Evolutionary conservation across 495 filamentous ascomycete species (phyloP).

Genomic region (Jackrogersella minutella): DNA sequence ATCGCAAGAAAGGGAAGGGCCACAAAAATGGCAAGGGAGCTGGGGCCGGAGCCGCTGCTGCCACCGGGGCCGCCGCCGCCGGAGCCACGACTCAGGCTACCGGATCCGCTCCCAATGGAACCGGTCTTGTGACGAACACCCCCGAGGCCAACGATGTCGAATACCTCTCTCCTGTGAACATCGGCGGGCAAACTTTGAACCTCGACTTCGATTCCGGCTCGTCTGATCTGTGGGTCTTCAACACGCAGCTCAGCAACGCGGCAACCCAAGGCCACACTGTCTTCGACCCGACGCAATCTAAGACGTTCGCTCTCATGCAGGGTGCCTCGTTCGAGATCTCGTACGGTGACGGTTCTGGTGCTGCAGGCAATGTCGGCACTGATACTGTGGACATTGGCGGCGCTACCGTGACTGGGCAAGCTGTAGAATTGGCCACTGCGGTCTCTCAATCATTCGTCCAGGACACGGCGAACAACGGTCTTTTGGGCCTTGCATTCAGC

Average conservation of each 20-base stretch:
- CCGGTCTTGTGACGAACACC: slow-evolving; percentile 66
- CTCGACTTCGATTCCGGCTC: slow-evolving; percentile 88
- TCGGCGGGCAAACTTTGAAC: slow-evolving; percentile 77
- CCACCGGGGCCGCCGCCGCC: slow-evolving; percentile 16
- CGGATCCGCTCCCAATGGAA: slow-evolving; percentile 43
- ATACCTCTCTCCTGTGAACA: slow-evolving; percentile 73
- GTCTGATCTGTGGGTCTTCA: slow-evolving; percentile 87
- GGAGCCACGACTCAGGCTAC: slow-evolving; percentile 27
- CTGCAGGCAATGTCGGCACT: slow-evolving; percentile 71
- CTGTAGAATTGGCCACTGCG: slow-evolving; percentile 72
- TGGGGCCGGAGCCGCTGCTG: slow-evolving; percentile 18
- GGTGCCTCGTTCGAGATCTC: slow-evolving; percentile 67
- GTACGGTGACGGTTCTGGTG: slow-evolving; percentile 78
- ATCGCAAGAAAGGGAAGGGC: slow-evolving; percentile 30
- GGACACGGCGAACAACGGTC: slow-evolving; percentile 70
- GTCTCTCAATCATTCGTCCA: slow-evolving; percentile 71
- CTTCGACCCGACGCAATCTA: slow-evolving; percentile 69
- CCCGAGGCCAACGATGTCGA: slow-evolving; percentile 70
- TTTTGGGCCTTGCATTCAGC: slow-evolving; percentile 80
- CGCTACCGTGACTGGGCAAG: slow-evolving; percentile 69
- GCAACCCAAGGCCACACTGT: slow-evolving; percentile 61
- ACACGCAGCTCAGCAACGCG: slow-evolving; percentile 61
- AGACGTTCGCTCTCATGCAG: slow-evolving; percentile 55
- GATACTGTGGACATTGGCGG: slow-evolving; percentile 80
- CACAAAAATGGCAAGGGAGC: slow-evolving; percentile 17